Conservation (phyloP, 306 rosid species). For the Dalbergia oliveri region DNA sequence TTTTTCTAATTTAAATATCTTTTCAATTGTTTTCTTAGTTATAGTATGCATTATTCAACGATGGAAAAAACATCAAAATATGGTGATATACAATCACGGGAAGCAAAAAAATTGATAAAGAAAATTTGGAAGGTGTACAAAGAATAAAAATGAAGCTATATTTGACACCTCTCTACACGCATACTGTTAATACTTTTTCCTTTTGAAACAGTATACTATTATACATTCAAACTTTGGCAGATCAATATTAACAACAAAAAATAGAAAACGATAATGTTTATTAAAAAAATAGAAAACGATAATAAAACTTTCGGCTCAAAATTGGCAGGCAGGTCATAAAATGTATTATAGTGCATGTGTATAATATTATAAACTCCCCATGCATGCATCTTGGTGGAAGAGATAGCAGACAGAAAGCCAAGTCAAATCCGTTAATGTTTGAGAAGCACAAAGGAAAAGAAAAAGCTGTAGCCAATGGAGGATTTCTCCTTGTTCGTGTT, state of each 20-base stretch:
- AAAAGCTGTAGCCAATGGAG: neutral
- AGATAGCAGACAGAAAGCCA: constrained; percentile 15
- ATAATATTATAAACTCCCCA: constrained; percentile 4
- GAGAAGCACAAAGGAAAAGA: neutral
- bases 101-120: neutral
- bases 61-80: too few relatives aligned
- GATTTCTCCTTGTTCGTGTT: neutral
- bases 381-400: constrained; percentile 29
- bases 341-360: neutral
- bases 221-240: neutral
- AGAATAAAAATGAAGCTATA: neutral
- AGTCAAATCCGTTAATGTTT: constrained; percentile 26
- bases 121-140: neutral
- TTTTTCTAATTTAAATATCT: too few relatives aligned
- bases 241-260: neutral
- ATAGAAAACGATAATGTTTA: neutral
- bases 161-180: neutral
- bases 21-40: too few relatives aligned
- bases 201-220: too few relatives aligned
- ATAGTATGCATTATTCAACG: too few relatives aligned
- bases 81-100: neutral
- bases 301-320: neutral
- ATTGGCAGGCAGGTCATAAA: neutral
- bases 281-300: neutral
- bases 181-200: neutral